Evolutionary conservation across 208 protist species (phyloP), one percentile per base, ranked within the genome.

Genomic region (Polymyxa betae): DNA sequence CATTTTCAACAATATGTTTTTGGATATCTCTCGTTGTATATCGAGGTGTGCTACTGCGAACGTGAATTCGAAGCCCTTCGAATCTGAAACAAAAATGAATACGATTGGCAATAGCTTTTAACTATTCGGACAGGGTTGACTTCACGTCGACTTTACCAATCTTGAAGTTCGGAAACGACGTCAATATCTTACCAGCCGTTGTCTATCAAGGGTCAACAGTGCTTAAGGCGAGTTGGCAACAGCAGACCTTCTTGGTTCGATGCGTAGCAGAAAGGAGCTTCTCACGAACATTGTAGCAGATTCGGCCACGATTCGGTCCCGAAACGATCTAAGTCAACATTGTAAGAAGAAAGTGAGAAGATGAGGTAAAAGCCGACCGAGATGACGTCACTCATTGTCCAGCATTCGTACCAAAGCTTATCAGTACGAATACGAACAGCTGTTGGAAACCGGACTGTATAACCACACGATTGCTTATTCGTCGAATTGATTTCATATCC

Each of bases 401-500:
- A 43, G 35, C n/a, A 35, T 12, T 82, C 72, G n/a, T 45, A 35
- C 72, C 72, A 82, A 43, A 45, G 16, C 40, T 82, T 82, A 43
- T 82, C 72, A 35, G 5, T 35, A 35, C 72, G 72, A 45, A 82
- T 16, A 16, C 72, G 72, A 35, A 82, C n/a, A 43, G 40, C 35
- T 20, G 72, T 82, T 43, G 72, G 72, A 43, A 82, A 82, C n/a
- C 72, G 72, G 12, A 82, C n/a, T 38, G 5, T 82, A n/a, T 82
- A 82, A 82, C 72, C 72, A 35, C 72, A 40, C 16, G 72, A 82
- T 20, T 45, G 40, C n/a, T n/a, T 35, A n/a, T 35, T 82, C 5
- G 16, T 16, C 5, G 72, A 5, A 45, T 5, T 20, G 35, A 82
- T 35, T 35, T 82, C 72, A 82, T 38, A 82, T 82, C 72, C 72